Evolutionary conservation across 345 rosid species (phyloP), one percentile per base, ranked within the genome.

Genomic region (Eutrema yunnanense): DNA sequence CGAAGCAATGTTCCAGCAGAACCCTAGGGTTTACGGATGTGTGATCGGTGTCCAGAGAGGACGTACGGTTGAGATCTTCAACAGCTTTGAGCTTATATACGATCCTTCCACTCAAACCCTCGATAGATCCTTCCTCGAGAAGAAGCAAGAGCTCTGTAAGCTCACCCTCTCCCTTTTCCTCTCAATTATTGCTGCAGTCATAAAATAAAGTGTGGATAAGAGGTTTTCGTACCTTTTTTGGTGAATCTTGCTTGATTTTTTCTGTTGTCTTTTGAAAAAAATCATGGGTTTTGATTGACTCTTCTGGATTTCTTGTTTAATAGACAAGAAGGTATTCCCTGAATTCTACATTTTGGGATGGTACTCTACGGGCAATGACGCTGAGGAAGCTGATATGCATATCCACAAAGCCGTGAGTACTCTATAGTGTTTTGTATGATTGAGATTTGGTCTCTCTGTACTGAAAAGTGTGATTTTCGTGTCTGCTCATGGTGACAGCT

Each of bases 41-140:
- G 97, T 94, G 30, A 89, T 94, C 48, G 98, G 97, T 6, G 85
- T 89, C 32, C 98, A 94, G 78, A 87, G 85, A 66, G 98, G 97
- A n/a, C 96, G 97, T n/a, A 89, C 93, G 22, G 98, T 94, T 3
- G 98, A 91, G 92, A 88, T 94, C 86, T 94, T 94, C 83, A 94
- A 94, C 81, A 94, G 98, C 75, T 94, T 94, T 73, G 98, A 94
- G 88, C 96, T 94, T 68, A 87, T 94, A 9, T 89, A 71, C 29
- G 98, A 91, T 77, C 87, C 96, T 32, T 7, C 70, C 1, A 76
- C 86, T 13, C 65, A 86, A 12, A 81, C 88, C 47, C 97, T 94
- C 43, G 97, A 94, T 76, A 92, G 97, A 33, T 60, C 88, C 32
- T 94, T 94, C 83, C 95, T 94, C 58, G 89, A 82, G 81, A 94